Percentiles rank a stretch among this genome's conserved stretches.
Evolutionary conservation across 2,329 filamentous ascomycete genomes (phyloP).

Genomic region (Aspergillus hortae): DNA sequence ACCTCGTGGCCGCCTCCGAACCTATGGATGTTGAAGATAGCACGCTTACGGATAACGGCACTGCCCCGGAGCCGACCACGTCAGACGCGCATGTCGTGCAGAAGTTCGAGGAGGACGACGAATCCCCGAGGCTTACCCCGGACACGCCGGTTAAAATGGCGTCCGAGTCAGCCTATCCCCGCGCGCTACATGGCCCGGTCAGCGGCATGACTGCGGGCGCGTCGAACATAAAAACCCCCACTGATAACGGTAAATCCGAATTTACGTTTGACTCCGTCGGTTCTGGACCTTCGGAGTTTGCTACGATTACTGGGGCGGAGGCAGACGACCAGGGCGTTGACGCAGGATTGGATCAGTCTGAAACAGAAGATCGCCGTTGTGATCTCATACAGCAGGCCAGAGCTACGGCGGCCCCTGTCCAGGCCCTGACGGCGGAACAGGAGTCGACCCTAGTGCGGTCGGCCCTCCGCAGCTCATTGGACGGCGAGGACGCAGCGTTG

Average conservation of each 20-base stretch:
- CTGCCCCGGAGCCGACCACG: conserved; percentile 15
- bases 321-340: conserved; percentile 4
- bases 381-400: background rate
- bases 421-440: conserved; percentile 27
- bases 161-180: conserved; percentile 16
- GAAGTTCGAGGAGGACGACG: conserved; percentile 10
- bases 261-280: background rate
- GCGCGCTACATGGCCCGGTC: conserved; percentile 18
- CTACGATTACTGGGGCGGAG: background rate
- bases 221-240: conserved; percentile 14
- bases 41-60: conserved; percentile 4
- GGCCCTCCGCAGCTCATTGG: conserved; percentile 34
- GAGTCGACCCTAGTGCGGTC: conserved; percentile 33
- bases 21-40: conserved; percentile 9
- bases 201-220: conserved; percentile 5
- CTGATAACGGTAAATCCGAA: conserved; percentile 1
- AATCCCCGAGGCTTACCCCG: conserved; percentile 14
- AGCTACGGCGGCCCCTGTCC: conserved; percentile 14
- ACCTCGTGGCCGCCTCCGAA: conserved; percentile 9
- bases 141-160: conserved; percentile 8
- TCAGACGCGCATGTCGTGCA: conserved; percentile 12
- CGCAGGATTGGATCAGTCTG: conserved; percentile 7
- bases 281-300: background rate
- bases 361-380: conserved; percentile 11
- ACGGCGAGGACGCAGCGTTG: conserved; percentile 38